These are phyloP conservation scores for Marasmius sp. DNA, from an alignment of 1,284 basidiomycete genomes.

Conservation along the genomic window DNA sequence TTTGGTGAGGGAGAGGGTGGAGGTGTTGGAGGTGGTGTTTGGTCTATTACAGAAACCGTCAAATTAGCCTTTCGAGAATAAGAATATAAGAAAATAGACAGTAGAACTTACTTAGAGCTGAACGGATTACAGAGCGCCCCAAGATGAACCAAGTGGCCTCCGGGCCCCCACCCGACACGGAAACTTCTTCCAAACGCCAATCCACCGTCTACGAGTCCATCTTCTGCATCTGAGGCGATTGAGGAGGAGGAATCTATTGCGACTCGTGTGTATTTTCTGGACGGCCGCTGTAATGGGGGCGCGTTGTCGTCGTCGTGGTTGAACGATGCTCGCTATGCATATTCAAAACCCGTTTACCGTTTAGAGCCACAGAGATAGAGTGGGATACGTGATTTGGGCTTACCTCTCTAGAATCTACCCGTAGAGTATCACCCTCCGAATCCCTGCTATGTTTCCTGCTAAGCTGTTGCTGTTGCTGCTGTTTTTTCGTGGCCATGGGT, in stretches of 20 bases:
- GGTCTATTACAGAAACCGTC: conserved; percentile 10
- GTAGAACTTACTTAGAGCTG: no score
- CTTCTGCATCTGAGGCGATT: conserved; percentile 63
- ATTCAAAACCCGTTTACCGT: no score
- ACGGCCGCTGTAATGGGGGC: conserved; percentile 59
- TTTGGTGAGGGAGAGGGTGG: conserved; percentile 48
- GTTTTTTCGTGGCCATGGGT: conserved; percentile 19
- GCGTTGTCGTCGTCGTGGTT: conserved; percentile 57
- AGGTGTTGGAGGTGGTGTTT: conserved; percentile 58
- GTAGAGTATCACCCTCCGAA: conserved; percentile 65
- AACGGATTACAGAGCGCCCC: conserved; percentile 67
- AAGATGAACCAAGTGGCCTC: conserved; percentile 75
- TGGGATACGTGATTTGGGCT: conserved; percentile 13
- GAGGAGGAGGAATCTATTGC: conserved; percentile 55
- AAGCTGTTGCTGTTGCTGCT: conserved; percentile 31
- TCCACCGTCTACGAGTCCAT: conserved; percentile 76
- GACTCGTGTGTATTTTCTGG: conserved; percentile 72
- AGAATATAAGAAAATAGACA: no score
- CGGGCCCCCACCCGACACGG: conserved; percentile 88
- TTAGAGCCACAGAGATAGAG: no score
- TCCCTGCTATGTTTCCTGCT: conserved; percentile 76
- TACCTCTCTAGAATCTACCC: conserved; percentile 68
- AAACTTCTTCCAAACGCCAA: conserved; percentile 87
- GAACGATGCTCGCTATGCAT: conserved; percentile 4
- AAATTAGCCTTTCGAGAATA: conserved; percentile 14